Conservation (phyloP, 2,329 filamentous ascomycete species). For the Alternaria consortialis region DNA sequence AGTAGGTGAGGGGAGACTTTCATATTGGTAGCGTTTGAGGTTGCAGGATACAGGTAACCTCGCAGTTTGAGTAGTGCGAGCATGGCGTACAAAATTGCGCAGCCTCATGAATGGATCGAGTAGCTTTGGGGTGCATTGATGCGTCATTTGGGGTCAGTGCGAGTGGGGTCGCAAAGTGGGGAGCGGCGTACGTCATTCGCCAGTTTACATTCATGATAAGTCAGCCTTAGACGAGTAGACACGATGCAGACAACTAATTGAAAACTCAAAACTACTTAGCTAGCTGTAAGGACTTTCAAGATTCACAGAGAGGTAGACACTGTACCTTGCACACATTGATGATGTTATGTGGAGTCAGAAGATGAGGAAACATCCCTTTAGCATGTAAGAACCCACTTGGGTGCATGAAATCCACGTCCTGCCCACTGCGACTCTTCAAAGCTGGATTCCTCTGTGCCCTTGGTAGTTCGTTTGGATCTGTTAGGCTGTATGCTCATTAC, state of each 20-base stretch:
- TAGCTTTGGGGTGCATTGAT: conserved; percentile 1
- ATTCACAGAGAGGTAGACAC: not conserved
- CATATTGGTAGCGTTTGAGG: conserved; percentile 29
- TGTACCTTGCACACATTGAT: not conserved
- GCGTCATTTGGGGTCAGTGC: not conserved
- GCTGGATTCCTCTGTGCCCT: not conserved
- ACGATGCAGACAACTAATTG: not conserved
- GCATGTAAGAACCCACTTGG: not conserved
- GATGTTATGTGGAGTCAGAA: not conserved
- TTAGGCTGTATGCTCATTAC: not conserved
- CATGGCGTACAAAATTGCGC: conserved; percentile 25
- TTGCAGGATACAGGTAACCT: conserved; percentile 18
- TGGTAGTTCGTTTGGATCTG: not conserved
- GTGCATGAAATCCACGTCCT: not conserved
- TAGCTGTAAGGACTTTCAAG: not conserved
- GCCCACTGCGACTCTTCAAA: not conserved
- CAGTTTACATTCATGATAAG: not conserved
- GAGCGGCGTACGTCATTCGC: not conserved
- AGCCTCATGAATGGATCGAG: conserved; percentile 26
- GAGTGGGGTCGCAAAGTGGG: not conserved
- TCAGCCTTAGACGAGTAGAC: not conserved
- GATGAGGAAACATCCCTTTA: not conserved
- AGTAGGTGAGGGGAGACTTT: conserved; percentile 28
- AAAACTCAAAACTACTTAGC: not conserved
- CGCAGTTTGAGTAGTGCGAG: conserved; percentile 19